Percentiles rank a stretch among this genome's conserved stretches.
phyloP scores from a whole-genome alignment of 768 basidiomycete genomes.

The Mycena galericulata region DNA sequence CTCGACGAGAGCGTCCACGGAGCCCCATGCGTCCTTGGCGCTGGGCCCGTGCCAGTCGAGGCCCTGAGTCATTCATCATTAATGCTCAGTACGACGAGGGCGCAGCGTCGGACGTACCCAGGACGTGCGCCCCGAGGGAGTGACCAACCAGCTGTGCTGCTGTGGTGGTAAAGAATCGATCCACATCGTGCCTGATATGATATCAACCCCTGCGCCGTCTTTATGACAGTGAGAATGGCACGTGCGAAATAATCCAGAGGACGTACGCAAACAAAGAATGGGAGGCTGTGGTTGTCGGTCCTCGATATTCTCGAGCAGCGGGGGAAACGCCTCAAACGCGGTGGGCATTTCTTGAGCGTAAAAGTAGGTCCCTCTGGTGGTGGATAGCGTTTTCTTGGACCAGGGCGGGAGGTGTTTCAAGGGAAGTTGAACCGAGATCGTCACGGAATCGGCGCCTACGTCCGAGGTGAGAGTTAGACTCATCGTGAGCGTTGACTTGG shows the following conservation, averaged over 20 bases:
- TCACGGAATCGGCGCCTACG: constrained; percentile 26
- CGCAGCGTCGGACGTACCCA: constrained; percentile 65
- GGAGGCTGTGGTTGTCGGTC: constrained; percentile 53
- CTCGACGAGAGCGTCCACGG: constrained; percentile 65
- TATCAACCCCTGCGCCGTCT: constrained; percentile 93
- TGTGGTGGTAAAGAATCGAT: constrained; percentile 69
- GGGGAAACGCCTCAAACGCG: constrained; percentile 69
- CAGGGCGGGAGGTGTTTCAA: constrained; percentile 60
- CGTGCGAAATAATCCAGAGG: constrained; percentile 11
- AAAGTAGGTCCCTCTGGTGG: constrained; percentile 71
- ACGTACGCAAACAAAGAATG: constrained; percentile 74
- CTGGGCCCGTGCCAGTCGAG: constrained; percentile 95
- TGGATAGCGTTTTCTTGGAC: constrained; percentile 47
- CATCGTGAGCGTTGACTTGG: constrained; percentile 47
- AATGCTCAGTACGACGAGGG: not conserved
- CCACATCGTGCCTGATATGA: constrained; percentile 64
- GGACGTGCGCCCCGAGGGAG: constrained; percentile 86
- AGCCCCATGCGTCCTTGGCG: constrained; percentile 73
- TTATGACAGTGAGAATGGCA: not conserved
- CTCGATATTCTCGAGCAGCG: constrained; percentile 47
- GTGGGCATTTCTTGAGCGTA: constrained; percentile 67
- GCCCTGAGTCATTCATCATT: constrained; percentile 61
- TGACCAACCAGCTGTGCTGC: constrained; percentile 75
- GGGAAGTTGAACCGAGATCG: constrained; percentile 54
- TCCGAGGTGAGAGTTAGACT: constrained; percentile 52